Evolutionary conservation across 1,139 yeast genomes (phyloP), one percentile per base, ranked within the genome.

Genomic region (Geotrichum australiense): DNA sequence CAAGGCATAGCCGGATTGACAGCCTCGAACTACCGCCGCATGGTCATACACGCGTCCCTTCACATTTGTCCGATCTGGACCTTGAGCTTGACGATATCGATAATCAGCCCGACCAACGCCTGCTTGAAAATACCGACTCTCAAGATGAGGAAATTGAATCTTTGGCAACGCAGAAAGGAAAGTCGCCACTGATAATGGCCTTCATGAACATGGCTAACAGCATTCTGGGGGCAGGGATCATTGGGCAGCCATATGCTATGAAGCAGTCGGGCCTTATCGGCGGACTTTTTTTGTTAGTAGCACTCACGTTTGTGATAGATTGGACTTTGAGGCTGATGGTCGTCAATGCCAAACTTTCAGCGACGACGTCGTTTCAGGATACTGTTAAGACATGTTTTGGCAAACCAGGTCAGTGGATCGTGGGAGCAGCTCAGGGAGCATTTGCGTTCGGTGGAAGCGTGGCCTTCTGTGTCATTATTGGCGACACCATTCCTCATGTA

Each of bases 171-270:
- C 59, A 70, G 35, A 66, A 75, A 2, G 58, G 54, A 39, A 65
- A 64, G 46, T 62, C 66, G n/a, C 71, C 66, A 48, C 70, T 87
- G 73, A 73, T 73, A 48, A 82, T 83, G 87, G 96, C 96, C 10
- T 87, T 89, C 56, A 84, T 89, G 94, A 89, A 89, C 61, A 87
- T 89, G 95, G 94, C 96, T 18, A 89, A 89, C 62, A 81, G 64
- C 12, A 89, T 87, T 46, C 68, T 89, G 11, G 97, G 97, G 0
- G 96, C 97, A 0, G 96, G 96, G 1, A 85, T 91, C 39, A 86
- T 89, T 34, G 96, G 96, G 1, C 94, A 87, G 53, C 94, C 97
- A 1, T 83, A 80, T 55, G 96, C 97, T 0, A 78, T 89, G 53
- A 69, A 73, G 42, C 84, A 86, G 54, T 73, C 85, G 23, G 97